phyloP scores from a whole-genome alignment of 2,329 filamentous ascomycete genomes.

The Pseudogymnoascus sp. region DNA sequence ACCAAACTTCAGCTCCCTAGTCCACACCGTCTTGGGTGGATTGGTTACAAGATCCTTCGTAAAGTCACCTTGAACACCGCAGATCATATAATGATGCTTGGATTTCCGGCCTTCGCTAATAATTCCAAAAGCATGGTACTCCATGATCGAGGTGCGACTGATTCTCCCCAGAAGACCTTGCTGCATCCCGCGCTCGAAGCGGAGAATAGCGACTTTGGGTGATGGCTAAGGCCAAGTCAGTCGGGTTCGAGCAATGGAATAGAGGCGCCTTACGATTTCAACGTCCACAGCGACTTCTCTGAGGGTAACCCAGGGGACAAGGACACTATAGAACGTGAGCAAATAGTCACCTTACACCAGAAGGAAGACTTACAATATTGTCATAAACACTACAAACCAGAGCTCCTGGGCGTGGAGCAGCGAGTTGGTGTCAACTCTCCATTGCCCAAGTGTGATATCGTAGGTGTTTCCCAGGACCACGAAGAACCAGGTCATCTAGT shows the following conservation, averaged over 20 bases:
- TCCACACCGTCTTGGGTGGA: slow-evolving; percentile 36
- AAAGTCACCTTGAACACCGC: slow-evolving; percentile 37
- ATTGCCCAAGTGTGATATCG: slow-evolving; percentile 31
- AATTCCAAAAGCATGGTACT: slow-evolving; percentile 38
- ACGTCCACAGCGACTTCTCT: slow-evolving; percentile 34
- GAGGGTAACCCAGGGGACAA: slow-evolving; percentile 36
- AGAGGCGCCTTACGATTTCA: slow-evolving; percentile 30
- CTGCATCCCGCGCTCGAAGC: slow-evolving; percentile 36
- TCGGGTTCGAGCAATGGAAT: background rate
- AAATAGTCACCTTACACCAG: background rate
- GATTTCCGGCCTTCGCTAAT: slow-evolving; percentile 35
- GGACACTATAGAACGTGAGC: slow-evolving; percentile 28
- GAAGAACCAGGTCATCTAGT: slow-evolving; percentile 33
- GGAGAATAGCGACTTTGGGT: slow-evolving; percentile 35
- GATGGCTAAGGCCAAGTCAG: slow-evolving; percentile 30
- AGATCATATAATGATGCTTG: slow-evolving; percentile 35
- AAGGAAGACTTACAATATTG: slow-evolving; percentile 30
- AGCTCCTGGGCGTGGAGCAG: slow-evolving; percentile 33
- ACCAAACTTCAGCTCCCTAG: slow-evolving; percentile 36
- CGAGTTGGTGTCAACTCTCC: slow-evolving; percentile 30
- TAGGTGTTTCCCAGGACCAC: slow-evolving; percentile 34
- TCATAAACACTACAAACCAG: slow-evolving; percentile 38
- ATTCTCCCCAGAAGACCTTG: slow-evolving; percentile 36
- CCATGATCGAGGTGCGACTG: slow-evolving; percentile 37
- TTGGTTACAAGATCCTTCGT: slow-evolving; percentile 34